Percentiles rank a stretch among this genome's conserved stretches.
Evolutionary conservation across 371 early-diverging fungal species (phyloP).

Genomic region (Parasitella parasitica): DNA sequence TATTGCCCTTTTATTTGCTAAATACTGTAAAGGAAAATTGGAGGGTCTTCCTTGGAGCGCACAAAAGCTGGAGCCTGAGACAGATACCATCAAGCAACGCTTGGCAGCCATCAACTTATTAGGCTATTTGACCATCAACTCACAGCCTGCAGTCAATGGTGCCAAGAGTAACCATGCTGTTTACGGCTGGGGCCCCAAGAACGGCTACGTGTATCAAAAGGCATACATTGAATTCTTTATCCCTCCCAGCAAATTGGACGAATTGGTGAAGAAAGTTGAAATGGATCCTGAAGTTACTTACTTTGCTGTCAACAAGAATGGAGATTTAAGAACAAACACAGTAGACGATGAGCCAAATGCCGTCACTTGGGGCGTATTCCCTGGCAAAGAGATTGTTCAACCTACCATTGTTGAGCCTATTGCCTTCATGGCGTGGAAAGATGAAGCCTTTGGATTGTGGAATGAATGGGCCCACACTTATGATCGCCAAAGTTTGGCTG

Average conservation of each 20-base stretch:
- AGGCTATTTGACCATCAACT: slow-evolving; percentile 95
- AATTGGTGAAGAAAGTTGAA: slow-evolving; percentile 67
- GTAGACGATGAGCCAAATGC: slow-evolving; percentile 87
- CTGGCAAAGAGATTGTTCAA: slow-evolving; percentile 96
- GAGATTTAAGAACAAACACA: slow-evolving; percentile 86
- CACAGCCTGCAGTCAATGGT: slow-evolving; percentile 96
- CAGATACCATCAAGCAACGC: slow-evolving; percentile 69
- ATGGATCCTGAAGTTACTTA: slow-evolving; percentile 77
- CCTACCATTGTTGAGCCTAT: slow-evolving; percentile 93
- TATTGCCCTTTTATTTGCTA: slow-evolving; percentile 73
- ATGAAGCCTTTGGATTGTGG: slow-evolving; percentile 97
- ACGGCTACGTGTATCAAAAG: slow-evolving; percentile 97
- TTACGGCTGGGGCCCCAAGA: slow-evolving; percentile 96
- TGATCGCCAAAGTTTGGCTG: slow-evolving; percentile 56
- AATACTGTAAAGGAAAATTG: slow-evolving; percentile 79
- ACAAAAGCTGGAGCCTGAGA: slow-evolving; percentile 80
- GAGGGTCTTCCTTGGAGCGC: slow-evolving; percentile 92
- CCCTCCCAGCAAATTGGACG: slow-evolving; percentile 67
- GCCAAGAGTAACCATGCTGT: slow-evolving; percentile 74
- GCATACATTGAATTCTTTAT: slow-evolving; percentile 97
- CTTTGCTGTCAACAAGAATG: slow-evolving; percentile 86
- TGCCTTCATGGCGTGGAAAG: slow-evolving; percentile 95
- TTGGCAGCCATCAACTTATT: slow-evolving; percentile 73
- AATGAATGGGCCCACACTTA: slow-evolving; percentile 87
- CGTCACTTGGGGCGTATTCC: slow-evolving; percentile 99